A percentile compares a stretch with the other conserved stretches of the same genome.
phyloP scores from a whole-genome alignment of 148 eudicot genomes.

The Cornus florida region DNA sequence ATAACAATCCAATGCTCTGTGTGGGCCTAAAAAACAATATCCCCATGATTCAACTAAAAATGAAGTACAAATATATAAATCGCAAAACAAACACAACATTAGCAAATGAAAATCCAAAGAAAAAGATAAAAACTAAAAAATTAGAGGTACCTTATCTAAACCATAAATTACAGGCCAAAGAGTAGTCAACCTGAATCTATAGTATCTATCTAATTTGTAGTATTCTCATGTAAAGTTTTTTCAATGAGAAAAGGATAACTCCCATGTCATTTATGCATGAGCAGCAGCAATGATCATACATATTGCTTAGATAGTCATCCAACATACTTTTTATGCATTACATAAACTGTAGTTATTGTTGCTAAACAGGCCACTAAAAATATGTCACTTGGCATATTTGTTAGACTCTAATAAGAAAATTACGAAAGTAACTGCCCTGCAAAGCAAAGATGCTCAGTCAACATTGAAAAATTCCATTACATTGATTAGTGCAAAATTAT shows the following conservation, averaged over 20 bases:
- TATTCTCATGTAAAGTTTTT: background rate
- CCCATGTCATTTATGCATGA: background rate
- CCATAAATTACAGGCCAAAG: background rate
- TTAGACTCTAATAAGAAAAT: too few species aligned
- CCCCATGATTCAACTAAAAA: background rate
- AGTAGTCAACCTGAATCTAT: background rate
- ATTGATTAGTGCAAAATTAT: background rate
- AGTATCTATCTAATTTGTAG: background rate
- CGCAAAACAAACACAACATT: background rate
- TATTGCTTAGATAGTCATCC: too few species aligned
- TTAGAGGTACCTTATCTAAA: background rate
- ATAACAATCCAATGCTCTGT: conserved; percentile 87
- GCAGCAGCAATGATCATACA: background rate
- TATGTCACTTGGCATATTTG: too few species aligned
- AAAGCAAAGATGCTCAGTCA: background rate
- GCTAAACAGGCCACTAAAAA: too few species aligned
- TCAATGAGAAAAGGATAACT: background rate
- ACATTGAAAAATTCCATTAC: background rate
- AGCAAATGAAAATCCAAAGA: conserved; percentile 2
- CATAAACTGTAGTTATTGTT: too few species aligned
- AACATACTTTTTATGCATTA: too few species aligned
- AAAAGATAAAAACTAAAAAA: conserved; percentile 7
- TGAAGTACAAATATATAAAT: background rate
- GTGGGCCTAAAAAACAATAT: conserved; percentile 35
- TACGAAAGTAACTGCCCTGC: too few species aligned